Percentiles rank a stretch among this genome's conserved stretches.
phyloP scores from a whole-genome alignment of 441 rosid genomes.

The Eruca vesicaria region DNA sequence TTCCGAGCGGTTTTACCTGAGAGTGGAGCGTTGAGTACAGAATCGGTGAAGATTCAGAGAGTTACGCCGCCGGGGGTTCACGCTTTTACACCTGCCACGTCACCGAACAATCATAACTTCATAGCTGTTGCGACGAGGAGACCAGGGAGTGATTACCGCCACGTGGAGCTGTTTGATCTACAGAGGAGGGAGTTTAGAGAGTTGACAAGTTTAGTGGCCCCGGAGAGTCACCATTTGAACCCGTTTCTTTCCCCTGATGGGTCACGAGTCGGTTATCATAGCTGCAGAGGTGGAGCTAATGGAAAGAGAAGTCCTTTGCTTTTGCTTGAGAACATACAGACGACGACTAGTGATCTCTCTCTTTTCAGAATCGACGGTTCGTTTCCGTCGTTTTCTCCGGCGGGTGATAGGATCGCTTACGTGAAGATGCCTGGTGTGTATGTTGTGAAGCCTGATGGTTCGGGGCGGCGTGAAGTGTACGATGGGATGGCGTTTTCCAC shows the following conservation, averaged over 20 bases:
- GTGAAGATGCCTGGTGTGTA: slow-evolving; percentile 75
- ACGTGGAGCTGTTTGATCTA: slow-evolving; percentile 73
- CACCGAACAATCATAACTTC: slow-evolving; percentile 73
- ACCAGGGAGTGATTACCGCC: slow-evolving; percentile 57
- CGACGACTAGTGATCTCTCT: slow-evolving; percentile 51
- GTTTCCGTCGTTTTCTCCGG: slow-evolving; percentile 78
- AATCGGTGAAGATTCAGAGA: slow-evolving; percentile 53
- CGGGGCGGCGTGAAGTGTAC: slow-evolving; percentile 53
- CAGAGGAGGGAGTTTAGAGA: slow-evolving; percentile 51
- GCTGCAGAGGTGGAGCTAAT: slow-evolving; percentile 55
- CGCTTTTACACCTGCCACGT: slow-evolving; percentile 86
- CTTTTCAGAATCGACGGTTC: slow-evolving; percentile 79
- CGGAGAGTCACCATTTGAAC: slow-evolving; percentile 66
- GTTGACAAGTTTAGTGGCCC: slow-evolving; percentile 69
- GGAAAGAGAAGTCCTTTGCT: slow-evolving; percentile 43
- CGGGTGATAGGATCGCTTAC: slow-evolving; percentile 71
- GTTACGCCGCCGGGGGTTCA: slow-evolving; percentile 86
- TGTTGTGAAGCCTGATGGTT: slow-evolving; percentile 80
- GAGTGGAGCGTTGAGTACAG: slow-evolving; percentile 30
- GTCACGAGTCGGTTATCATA: slow-evolving; percentile 69
- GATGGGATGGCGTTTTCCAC: slow-evolving; percentile 59
- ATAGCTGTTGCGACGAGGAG: slow-evolving; percentile 72
- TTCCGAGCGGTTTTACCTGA: slow-evolving; percentile 53
- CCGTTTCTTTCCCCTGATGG: slow-evolving; percentile 85
- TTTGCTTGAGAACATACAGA: slow-evolving; percentile 60